These are phyloP conservation scores for Glomus cerebriforme DNA, from an alignment of 192 early-diverging fungal species.

Conservation along the genomic window DNA sequence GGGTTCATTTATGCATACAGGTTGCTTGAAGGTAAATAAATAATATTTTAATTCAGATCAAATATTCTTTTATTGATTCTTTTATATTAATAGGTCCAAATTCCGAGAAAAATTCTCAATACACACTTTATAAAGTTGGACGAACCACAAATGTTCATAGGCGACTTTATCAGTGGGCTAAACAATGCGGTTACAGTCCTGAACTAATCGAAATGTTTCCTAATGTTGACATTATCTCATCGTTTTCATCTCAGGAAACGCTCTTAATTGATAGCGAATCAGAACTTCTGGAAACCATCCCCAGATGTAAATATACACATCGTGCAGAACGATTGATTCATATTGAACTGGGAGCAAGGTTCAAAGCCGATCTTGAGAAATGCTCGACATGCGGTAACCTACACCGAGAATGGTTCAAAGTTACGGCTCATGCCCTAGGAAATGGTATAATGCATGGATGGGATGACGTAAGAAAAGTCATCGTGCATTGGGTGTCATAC, in stretches of 20 bases:
- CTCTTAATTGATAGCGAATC: constrained; percentile 35
- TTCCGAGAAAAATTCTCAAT: neutral
- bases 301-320: constrained; percentile 46
- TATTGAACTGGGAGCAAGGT: constrained; percentile 44
- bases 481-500: constrained; percentile 46
- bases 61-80: neutral
- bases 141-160: constrained; percentile 48
- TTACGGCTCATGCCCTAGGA: constrained; percentile 12
- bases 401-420: constrained; percentile 52
- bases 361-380: constrained; percentile 39
- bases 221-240: neutral
- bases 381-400: constrained; percentile 40
- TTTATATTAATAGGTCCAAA: neutral
- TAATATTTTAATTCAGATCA: neutral
- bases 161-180: constrained; percentile 49
- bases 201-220: constrained; percentile 50
- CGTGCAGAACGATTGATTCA: constrained; percentile 50
- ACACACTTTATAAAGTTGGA: constrained; percentile 51
- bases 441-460: constrained; percentile 36
- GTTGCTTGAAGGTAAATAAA: constrained; percentile 39
- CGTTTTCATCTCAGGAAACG: constrained; percentile 31
- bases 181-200: constrained; percentile 49
- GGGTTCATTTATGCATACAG: constrained; percentile 54
- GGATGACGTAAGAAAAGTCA: constrained; percentile 40
- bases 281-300: constrained; percentile 33